These are phyloP conservation scores for Teratosphaeria nubilosa DNA, from an alignment of 2,329 filamentous ascomycete genomes.

Conservation along the genomic window DNA sequence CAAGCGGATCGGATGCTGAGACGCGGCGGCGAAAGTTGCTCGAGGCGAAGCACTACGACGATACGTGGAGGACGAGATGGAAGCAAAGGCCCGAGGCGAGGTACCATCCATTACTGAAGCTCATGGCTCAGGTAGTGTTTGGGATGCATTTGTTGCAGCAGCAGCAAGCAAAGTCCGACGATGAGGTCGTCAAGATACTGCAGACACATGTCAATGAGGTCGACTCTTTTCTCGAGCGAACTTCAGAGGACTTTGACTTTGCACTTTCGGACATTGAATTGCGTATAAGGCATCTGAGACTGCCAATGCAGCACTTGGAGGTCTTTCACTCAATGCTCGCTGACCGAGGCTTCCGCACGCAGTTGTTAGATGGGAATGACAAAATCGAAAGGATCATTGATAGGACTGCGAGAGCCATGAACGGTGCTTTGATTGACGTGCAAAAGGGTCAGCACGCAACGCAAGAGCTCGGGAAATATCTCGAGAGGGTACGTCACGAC, in stretches of 20 bases:
- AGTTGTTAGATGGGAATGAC: conserved; percentile 79
- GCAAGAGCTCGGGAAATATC: conserved; percentile 65
- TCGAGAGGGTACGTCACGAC: conserved; percentile 47
- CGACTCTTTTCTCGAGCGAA: conserved; percentile 78
- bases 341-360: conserved; percentile 68
- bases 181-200: conserved; percentile 78
- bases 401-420: conserved; percentile 65
- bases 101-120: conserved; percentile 81
- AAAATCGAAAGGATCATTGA: conserved; percentile 81
- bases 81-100: conserved; percentile 63
- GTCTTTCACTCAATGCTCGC: conserved; percentile 83
- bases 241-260: conserved; percentile 72
- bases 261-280: conserved; percentile 70
- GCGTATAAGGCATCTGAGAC: conserved; percentile 66
- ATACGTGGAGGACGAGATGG: conserved; percentile 66
- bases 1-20: conserved; percentile 39
- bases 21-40: conserved; percentile 57
- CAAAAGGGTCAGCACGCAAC: conserved; percentile 67
- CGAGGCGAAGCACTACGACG: conserved; percentile 56
- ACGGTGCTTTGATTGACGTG: conserved; percentile 69
- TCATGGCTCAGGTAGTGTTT: conserved; percentile 86
- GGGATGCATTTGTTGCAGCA: conserved; percentile 81
- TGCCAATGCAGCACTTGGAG: conserved; percentile 72
- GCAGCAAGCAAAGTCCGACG: conserved; percentile 76
- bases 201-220: conserved; percentile 90